phyloP scores from a whole-genome alignment of 176 grass and related monocot genomes.

The Aegilops tauschii region DNA sequence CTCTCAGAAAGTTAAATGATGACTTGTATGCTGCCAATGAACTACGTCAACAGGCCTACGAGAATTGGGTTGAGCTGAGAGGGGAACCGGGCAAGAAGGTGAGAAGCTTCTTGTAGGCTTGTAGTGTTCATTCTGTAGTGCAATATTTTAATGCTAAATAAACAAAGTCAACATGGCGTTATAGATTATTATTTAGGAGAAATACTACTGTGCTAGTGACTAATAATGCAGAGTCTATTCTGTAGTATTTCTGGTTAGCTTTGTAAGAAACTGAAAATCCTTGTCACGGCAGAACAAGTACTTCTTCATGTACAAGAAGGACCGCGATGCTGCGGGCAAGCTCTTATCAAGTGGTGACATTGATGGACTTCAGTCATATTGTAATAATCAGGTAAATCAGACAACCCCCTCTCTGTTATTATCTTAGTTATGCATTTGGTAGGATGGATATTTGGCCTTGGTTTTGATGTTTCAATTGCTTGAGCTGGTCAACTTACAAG shows the following conservation, averaged over 20 bases:
- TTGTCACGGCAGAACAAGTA: conserved; percentile 65
- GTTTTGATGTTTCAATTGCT: conserved; percentile 6
- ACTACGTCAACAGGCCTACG: conserved; percentile 69
- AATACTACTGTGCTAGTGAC: neutral
- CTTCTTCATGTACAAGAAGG: conserved; percentile 67
- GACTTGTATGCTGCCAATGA: conserved; percentile 65
- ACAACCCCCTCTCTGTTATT: neutral
- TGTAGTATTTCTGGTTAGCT: neutral
- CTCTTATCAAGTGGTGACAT: conserved; percentile 22
- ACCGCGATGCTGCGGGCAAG: conserved; percentile 17
- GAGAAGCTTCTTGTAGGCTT: conserved; percentile 20
- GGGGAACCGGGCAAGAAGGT: conserved; percentile 65
- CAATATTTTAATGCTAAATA: conserved; percentile 17
- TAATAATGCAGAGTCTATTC: neutral
- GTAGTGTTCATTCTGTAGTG: conserved; percentile 6
- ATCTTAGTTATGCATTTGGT: neutral
- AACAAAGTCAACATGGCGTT: neutral
- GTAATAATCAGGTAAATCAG: conserved; percentile 67
- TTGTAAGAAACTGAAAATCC: conserved; percentile 15
- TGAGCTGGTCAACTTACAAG: neutral
- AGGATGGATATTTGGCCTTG: neutral
- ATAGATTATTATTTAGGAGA: neutral
- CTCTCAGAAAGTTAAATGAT: conserved; percentile 47
- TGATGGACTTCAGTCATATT: conserved; percentile 46
- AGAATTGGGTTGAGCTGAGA: conserved; percentile 57